A percentile compares a stretch with the other conserved stretches of the same genome.
Conservation (phyloP, 2,329 filamentous ascomycete species). For the Arthrinium puccinioides region DNA sequence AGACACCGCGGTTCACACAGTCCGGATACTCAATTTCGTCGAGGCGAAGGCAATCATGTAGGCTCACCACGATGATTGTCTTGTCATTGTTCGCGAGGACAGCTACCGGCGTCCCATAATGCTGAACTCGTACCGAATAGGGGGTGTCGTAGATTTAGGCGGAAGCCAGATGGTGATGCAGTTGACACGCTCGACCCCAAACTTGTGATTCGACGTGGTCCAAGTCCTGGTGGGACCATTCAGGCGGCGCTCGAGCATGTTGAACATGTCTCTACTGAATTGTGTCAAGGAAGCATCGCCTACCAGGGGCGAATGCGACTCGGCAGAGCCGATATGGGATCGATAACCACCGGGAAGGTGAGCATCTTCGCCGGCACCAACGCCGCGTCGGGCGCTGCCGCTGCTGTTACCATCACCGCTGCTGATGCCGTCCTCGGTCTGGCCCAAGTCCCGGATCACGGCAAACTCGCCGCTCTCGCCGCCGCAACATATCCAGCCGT, state of each 20-base stretch:
- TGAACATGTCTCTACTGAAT: conserved; percentile 23
- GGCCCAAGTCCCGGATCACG: conserved; percentile 51
- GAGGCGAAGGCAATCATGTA: conserved; percentile 58
- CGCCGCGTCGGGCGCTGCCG: conserved; percentile 5
- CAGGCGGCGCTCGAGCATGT: conserved; percentile 22
- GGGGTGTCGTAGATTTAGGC: conserved; percentile 23
- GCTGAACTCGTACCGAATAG: conserved; percentile 19
- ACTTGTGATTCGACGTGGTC: conserved; percentile 42
- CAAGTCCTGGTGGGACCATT: conserved; percentile 34
- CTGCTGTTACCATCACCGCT: background rate
- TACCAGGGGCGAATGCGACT: conserved; percentile 18
- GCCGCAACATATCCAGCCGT: conserved; percentile 86
- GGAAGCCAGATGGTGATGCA: conserved; percentile 60
- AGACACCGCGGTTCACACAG: conserved; percentile 87
- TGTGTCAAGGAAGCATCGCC: conserved; percentile 26
- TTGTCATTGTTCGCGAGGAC: conserved; percentile 87
- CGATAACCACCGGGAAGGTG: conserved; percentile 14
- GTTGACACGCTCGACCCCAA: conserved; percentile 56
- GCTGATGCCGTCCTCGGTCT: conserved; percentile 15
- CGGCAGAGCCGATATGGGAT: conserved; percentile 13
- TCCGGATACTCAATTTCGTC: conserved; percentile 70
- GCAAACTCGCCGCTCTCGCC: conserved; percentile 85
- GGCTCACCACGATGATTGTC: conserved; percentile 75
- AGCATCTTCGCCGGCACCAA: conserved; percentile 15
- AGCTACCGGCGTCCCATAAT: conserved; percentile 51